A percentile compares a stretch with the other conserved stretches of the same genome.
These are phyloP conservation scores for Solanum hybrid DNA, from an alignment of 305 asterid species.

Conservation along the genomic window DNA sequence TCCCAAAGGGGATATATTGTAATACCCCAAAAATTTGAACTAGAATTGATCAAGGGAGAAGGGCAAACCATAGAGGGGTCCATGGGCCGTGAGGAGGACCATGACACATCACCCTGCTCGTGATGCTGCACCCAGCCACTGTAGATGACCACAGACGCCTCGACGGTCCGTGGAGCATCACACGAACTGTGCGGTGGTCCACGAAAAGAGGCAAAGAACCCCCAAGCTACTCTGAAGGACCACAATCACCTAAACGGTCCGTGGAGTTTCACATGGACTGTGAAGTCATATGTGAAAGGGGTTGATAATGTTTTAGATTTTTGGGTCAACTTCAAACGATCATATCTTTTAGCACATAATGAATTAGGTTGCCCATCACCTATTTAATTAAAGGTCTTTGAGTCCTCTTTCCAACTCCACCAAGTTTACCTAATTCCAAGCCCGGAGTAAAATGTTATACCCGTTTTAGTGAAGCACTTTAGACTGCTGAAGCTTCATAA, in stretches of 20 bases:
- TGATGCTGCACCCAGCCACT: neutral
- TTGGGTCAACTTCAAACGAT: neutral
- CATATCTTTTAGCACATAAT: neutral
- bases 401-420: neutral
- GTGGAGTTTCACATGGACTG: neutral
- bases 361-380: neutral
- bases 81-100: neutral
- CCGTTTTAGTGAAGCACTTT: neutral
- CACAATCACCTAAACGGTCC: neutral
- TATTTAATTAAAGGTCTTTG: no score
- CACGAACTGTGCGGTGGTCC: neutral
- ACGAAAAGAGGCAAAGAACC: neutral
- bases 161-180: neutral
- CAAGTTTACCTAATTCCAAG: neutral
- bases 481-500: neutral
- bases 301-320: neutral
- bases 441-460: neutral
- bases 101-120: neutral
- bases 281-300: neutral
- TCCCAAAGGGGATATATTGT: no score
- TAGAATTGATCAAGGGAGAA: neutral
- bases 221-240: neutral
- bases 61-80: neutral
- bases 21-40: neutral
- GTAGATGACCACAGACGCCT: neutral